Base-by-base conservation (phyloP, 2,329 filamentous ascomycete species). In the Talaromyces sp. region DNA sequence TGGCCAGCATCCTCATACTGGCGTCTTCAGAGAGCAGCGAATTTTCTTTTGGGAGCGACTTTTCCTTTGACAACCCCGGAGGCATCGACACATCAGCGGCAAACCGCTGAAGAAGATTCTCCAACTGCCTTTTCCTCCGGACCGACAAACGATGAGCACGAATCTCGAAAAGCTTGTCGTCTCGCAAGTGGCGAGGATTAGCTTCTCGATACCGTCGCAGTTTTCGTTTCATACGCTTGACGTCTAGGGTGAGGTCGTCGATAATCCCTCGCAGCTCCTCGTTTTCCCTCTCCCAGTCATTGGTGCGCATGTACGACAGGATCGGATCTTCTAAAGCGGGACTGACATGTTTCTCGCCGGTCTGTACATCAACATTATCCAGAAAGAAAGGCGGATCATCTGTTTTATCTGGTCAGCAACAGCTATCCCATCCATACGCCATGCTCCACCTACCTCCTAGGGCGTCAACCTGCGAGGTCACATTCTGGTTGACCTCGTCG, bases 181-280 rank as follows among this genome's bases (percentile, higher is more conserved):
- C 27, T 53, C 87, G 85, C 35, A 87, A 83, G 55, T 92, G 75
- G 64, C 88, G 83, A 48, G 87, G 81, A 19, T 86, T 85, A 1
- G 88, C 85, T 63, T 85, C 86, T 71, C 89, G 88, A 63, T 90
- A 90, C 57, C 84, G 87, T 67, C 84, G 88, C 58, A 95, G 68
- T 67, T 87, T 85, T 65, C 88, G 86, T 75, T 88, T 92, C 62
- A 95, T 73, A 56, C 85, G 87, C 71, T 91, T 90, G 70, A 94
- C 95, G 69, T 92, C 88, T 27, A 96, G 79, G 0, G 91, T 96
- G 61, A 96, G 74, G 70, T 96, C 91, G 67, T 96, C 91, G 54
- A 96, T 95, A 17, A 96, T 90, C 65, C 88, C 88, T 53, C 91
- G 82, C 62, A 86, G 92, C 59, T 92, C 90, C 60, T 90, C 89